These are phyloP conservation scores for Sordariomycetes sp. DNA, from an alignment of 2,329 filamentous ascomycete genomes.

Conservation along the genomic window DNA sequence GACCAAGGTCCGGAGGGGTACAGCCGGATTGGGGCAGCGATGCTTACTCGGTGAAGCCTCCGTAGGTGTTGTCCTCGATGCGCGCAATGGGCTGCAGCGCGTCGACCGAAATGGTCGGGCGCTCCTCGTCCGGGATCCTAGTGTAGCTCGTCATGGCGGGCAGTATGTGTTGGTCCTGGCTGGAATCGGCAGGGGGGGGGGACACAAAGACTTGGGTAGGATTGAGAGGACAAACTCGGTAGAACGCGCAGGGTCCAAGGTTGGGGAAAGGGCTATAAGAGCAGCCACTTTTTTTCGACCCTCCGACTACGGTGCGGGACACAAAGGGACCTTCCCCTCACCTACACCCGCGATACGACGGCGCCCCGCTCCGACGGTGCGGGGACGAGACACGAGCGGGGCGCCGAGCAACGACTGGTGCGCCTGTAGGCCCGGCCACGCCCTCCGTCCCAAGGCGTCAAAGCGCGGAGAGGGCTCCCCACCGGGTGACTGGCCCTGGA, in stretches of 20 bases:
- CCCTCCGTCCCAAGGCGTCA: background rate
- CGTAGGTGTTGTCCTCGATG: conserved; percentile 72
- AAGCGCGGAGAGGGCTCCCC: background rate
- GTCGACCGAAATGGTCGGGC: conserved; percentile 52
- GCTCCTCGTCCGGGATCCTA: conserved; percentile 45
- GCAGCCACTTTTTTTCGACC: too few species aligned
- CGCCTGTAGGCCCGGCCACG: background rate
- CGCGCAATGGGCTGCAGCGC: conserved; percentile 50
- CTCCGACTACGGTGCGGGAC: too few species aligned
- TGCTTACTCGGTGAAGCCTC: conserved; percentile 68
- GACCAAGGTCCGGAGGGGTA: background rate
- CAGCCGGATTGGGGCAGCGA: background rate
- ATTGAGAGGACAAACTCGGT: background rate
- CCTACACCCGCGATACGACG: background rate
- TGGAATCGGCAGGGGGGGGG: background rate
- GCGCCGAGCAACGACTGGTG: background rate
- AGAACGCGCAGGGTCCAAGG: background rate
- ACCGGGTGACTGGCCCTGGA: background rate
- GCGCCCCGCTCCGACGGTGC: background rate
- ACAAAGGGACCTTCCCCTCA: background rate
- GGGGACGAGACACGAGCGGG: too few species aligned
- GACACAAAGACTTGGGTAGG: background rate
- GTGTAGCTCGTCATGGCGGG: conserved; percentile 60
- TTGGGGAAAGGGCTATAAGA: background rate
- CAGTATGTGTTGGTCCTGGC: background rate